These are phyloP conservation scores for Populus tomentosa DNA, from an alignment of 441 rosid species.

Conservation along the genomic window DNA sequence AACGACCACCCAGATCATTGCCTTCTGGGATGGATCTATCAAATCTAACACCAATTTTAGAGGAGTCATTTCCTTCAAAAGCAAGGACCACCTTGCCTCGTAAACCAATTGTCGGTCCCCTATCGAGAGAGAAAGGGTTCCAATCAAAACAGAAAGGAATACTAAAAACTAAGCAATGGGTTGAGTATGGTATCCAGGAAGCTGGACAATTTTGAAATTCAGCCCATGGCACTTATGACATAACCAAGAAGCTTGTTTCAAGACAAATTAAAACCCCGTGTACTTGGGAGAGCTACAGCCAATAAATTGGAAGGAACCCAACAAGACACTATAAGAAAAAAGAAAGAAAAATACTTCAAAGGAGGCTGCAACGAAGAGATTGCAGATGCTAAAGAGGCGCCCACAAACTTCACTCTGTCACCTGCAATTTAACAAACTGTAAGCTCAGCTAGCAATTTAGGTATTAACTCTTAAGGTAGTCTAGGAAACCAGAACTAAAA, in stretches of 20 bases:
- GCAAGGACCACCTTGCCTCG: conserved; percentile 94
- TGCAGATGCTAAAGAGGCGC: conserved; percentile 44
- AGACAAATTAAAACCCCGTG: background rate
- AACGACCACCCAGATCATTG: conserved; percentile 91
- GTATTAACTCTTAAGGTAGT: background rate
- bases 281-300: background rate
- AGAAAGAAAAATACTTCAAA: conserved; percentile 35
- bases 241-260: background rate
- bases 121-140: conserved; percentile 18
- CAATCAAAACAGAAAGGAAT: background rate
- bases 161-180: background rate
- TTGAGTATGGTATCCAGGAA: background rate
- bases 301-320: background rate
- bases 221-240: background rate
- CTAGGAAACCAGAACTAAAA: background rate
- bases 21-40: conserved; percentile 87
- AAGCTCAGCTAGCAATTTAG: conserved; percentile 16
- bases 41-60: conserved; percentile 94
- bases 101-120: conserved; percentile 81
- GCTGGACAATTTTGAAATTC: background rate
- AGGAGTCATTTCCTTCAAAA: conserved; percentile 85
- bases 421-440: conserved; percentile 44
- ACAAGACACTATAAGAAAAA: background rate
- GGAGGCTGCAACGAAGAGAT: conserved; percentile 51
- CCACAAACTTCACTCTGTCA: conserved; percentile 82